Evolutionary conservation across 2,329 filamentous ascomycete species (phyloP), one percentile per base, ranked within the genome.

Genomic region (Phialophora verrucosa): DNA sequence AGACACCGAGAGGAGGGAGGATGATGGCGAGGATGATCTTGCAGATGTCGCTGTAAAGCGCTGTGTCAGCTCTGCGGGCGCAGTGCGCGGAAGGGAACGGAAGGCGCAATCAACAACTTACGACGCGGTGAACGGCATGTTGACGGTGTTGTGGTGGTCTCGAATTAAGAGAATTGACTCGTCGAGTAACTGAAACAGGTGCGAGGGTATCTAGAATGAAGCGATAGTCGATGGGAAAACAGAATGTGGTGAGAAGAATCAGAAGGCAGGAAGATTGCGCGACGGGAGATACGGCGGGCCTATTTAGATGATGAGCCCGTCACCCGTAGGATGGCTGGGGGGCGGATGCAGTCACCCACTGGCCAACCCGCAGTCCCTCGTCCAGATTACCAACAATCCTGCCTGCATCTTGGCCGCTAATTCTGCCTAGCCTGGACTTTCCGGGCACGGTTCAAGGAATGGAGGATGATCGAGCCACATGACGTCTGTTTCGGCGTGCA

Each of bases 1-100:
- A 95, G 78, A 97, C 93, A 83, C 93, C 93, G 63, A 97, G 82
- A 78, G 93, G 93, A 64, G 93, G 93, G 72, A 97, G 88, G 83
- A 97, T 83, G 84, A 97, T 84, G 84, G 93, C 93, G 82, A 96
- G 86, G 82, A 96, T 86, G 84, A 91, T 90, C 83, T 91, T 91
- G 87, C 88, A 88, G 81, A 91, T 88, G 78, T 91, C 89, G 78
- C 88, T 90, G 74, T 42, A 51, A 57, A 25, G 14, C 51, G 7
- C 5, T 2, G 5, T 56, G 68, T 70, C 65, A 70, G 68, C 65
- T 64, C 23, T 54, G 61, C 51, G 25, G 51, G 47, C 51, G 62
- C 59, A 53, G 14, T 23, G 54, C 57, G 56, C 67, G 63, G 65
- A 68, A 66, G 66, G 23, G 31, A 38, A 67, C 58, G 55, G 63